Evolutionary conservation across 495 filamentous ascomycete species (phyloP).

Genomic region (Trichoderma gamsii): DNA sequence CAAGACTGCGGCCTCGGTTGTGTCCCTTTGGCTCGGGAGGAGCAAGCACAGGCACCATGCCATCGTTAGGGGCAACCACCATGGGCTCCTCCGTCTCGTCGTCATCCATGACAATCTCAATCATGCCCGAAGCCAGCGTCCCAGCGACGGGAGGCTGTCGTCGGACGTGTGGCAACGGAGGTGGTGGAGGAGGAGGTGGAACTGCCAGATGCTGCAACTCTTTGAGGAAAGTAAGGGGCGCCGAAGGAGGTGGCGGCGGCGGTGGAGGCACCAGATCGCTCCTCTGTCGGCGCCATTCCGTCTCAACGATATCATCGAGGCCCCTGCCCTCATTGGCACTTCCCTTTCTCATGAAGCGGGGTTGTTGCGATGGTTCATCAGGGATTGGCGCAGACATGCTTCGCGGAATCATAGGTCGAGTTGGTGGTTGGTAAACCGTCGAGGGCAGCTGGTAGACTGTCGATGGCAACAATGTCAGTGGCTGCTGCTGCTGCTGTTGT

Average conservation of each 20-base stretch:
- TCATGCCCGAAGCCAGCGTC: constrained; percentile 50
- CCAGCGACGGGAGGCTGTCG: constrained; percentile 24
- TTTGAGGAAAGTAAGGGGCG: constrained; percentile 56
- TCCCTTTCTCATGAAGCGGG: constrained; percentile 26
- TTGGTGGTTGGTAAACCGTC: constrained; percentile 59
- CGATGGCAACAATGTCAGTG: constrained; percentile 47
- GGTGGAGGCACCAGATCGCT: constrained; percentile 45
- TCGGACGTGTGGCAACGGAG: constrained; percentile 41
- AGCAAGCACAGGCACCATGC: constrained; percentile 30
- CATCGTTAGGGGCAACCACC: constrained; percentile 23
- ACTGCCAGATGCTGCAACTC: constrained; percentile 78
- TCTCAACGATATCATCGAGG: constrained; percentile 62
- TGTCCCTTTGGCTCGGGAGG: constrained; percentile 45
- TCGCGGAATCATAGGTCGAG: constrained; percentile 48
- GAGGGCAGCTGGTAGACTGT: constrained; percentile 58
- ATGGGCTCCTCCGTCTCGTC: constrained; percentile 35
- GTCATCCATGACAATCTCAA: constrained; percentile 70
- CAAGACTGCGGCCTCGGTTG: constrained; percentile 54
- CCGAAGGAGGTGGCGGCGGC: constrained; percentile 32
- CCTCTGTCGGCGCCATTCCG: constrained; percentile 31
- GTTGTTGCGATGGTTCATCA: constrained; percentile 36
- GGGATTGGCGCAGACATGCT: constrained; percentile 71
- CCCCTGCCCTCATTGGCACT: constrained; percentile 33
- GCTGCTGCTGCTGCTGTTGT: constrained; percentile 22
- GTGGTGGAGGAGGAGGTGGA: constrained; percentile 62